Conservation (phyloP, 768 basidiomycete species). For the Leccinum rimulosum region DNA sequence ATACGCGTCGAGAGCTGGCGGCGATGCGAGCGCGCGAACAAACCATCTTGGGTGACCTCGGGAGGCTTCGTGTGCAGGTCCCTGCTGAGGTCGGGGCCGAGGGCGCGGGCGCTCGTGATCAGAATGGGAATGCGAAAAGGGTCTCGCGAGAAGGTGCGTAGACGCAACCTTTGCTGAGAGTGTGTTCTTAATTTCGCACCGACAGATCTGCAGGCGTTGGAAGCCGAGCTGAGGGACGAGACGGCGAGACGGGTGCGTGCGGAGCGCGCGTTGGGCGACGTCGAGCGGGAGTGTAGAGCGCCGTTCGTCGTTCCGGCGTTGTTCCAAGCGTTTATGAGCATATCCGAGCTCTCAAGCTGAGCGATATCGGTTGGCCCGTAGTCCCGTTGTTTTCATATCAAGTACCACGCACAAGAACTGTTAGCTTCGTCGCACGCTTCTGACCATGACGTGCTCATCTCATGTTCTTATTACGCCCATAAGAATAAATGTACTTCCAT, state of each 20-base stretch:
- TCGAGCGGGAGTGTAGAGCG: constrained; percentile 46
- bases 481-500: constrained; percentile 11
- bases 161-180: not conserved
- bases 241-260: constrained; percentile 37
- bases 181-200: not conserved
- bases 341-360: constrained; percentile 40
- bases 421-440: no score
- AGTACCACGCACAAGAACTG: no score
- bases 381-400: no score
- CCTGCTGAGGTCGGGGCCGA: not conserved
- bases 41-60: constrained; percentile 22
- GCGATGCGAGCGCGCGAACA: constrained; percentile 25
- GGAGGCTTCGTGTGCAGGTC: constrained; percentile 10
- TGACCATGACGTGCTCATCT: no score
- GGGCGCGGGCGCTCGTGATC: not conserved
- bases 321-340: constrained; percentile 48
- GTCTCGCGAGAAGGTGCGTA: constrained; percentile 18
- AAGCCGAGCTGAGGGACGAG: constrained; percentile 39
- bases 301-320: constrained; percentile 60
- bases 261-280: constrained; percentile 44
- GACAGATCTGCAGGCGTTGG: constrained; percentile 24
- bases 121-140: not conserved
- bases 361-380: not conserved
- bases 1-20: constrained; percentile 24
- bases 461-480: constrained; percentile 10